phyloP scores from a whole-genome alignment of 139 green algal genomes.

The Tetraselmis chui region DNA sequence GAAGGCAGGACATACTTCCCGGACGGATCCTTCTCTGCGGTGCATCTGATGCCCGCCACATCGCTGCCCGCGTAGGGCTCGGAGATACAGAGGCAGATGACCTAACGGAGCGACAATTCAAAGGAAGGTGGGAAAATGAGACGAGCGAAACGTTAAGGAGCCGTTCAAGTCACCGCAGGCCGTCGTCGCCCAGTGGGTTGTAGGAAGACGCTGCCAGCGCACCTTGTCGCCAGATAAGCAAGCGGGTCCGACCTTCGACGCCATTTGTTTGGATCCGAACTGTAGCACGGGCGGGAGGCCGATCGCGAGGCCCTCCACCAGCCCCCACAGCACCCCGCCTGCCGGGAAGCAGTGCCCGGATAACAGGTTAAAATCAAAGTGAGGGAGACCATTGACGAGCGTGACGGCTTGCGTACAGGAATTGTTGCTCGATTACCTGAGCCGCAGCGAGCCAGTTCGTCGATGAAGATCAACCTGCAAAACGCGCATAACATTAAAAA shows the following conservation, averaged over 20 bases:
- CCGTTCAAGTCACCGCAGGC: not conserved
- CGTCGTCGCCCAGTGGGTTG: no score
- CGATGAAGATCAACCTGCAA: conserved; percentile 27
- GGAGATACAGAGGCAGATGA: conserved; percentile 28
- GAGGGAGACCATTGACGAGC: no score
- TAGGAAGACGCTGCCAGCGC: no score
- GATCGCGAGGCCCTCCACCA: conserved; percentile 27
- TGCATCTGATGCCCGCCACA: conserved; percentile 27
- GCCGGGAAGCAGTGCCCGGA: no score
- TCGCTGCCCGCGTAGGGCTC: conserved; percentile 31
- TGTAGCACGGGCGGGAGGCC: conserved; percentile 30
- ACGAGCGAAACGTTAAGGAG: not conserved
- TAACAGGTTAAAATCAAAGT: no score
- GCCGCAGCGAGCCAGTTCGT: conserved; percentile 29
- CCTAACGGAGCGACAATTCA: conserved; percentile 3
- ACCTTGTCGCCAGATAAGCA: conserved; percentile 11
- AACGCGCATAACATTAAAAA: no score
- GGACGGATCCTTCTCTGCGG: conserved; percentile 9
- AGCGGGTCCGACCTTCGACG: conserved; percentile 1
- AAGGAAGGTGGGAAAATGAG: no score
- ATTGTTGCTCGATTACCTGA: no score
- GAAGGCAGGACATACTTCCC: no score
- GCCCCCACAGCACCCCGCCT: conserved; percentile 28
- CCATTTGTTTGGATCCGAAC: conserved; percentile 17
- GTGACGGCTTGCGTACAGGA: no score